Percentiles rank a stretch among this genome's conserved stretches.
These are phyloP conservation scores for Phytophthora chlamydospora DNA, from an alignment of 352 stramenopile genomes.

Conservation along the genomic window DNA sequence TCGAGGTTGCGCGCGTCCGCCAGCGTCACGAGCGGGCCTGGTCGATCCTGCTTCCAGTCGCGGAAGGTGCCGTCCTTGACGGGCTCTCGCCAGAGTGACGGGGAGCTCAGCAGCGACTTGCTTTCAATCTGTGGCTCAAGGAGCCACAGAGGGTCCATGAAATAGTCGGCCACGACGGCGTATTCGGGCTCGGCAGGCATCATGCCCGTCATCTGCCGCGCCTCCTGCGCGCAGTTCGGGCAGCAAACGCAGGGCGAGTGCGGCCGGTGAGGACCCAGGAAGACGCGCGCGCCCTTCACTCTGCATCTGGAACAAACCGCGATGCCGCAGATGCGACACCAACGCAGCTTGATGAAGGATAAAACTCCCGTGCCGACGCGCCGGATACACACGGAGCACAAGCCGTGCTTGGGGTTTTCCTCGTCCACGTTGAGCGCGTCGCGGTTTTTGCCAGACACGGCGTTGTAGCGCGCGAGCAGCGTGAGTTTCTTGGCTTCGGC, in stretches of 20 bases:
- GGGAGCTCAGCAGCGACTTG: background rate
- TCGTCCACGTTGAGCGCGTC: slow-evolving; percentile 25
- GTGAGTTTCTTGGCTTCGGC: slow-evolving; percentile 51
- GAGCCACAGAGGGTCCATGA: slow-evolving; percentile 8
- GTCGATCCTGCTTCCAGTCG: slow-evolving; percentile 24
- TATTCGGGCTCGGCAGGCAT: slow-evolving; percentile 23
- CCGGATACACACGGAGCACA: slow-evolving; percentile 34
- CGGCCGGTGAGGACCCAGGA: slow-evolving; percentile 29
- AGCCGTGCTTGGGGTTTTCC: slow-evolving; percentile 17
- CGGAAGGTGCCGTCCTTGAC: slow-evolving; percentile 6
- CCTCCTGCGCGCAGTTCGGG: slow-evolving; percentile 34
- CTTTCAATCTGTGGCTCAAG: slow-evolving; percentile 1
- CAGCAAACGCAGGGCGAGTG: slow-evolving; percentile 31
- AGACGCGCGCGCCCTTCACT: slow-evolving; percentile 47
- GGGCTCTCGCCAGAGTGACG: background rate
- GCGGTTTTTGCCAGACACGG: slow-evolving; percentile 24
- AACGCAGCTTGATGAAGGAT: slow-evolving; percentile 19
- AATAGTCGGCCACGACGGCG: slow-evolving; percentile 30
- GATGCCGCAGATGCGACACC: slow-evolving; percentile 45
- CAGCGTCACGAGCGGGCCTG: slow-evolving; percentile 10
- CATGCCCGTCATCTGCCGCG: slow-evolving; percentile 35
- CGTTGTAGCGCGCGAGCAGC: slow-evolving; percentile 33
- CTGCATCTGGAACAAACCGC: slow-evolving; percentile 50
- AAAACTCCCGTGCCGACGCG: slow-evolving; percentile 21
- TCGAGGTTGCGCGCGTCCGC: slow-evolving; percentile 6